Base-by-base conservation (phyloP, 768 basidiomycete species). In the Lentinula lateritia region DNA sequence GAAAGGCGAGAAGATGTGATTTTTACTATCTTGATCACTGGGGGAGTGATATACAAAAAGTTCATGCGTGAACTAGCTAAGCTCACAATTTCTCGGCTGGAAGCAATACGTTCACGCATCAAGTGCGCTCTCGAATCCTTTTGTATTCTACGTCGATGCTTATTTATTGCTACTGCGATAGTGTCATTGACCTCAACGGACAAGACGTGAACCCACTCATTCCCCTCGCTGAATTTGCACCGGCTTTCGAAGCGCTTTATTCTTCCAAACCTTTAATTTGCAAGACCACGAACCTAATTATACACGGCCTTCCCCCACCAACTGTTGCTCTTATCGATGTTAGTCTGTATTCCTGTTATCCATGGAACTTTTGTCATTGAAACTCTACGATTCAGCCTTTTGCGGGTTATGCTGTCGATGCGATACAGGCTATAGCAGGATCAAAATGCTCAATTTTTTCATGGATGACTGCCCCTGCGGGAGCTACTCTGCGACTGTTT, bases 401-500 rank as follows among this genome's bases (percentile, higher is more conserved):
- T 16, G 36, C 50, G 8, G 23, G 50, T 28, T 52, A 60, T 41
- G 59, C 59, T 32, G 28, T 60, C 32, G 59, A 60, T 5, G 34
- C 50, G 16, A 52, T 60, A 15, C 59, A 43, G 13, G 35, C 28
- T 4, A 23, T 60, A 50, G 45, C 58, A 45, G 58, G 58, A 35
- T 32, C 50, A 5, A 39, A 23, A 18, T 32, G 20, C 13, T 36
- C 50, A 1, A 35, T 60, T n/a, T 15, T 60, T 18, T 38, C 59
- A 5, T 60, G 59, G 59, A 52, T 52, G 34, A 60, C 59, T 28
- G 59, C 59, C 18, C 50, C 59, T 46, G 48, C 50, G 5, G 59
- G 59, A 41, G 34, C 59, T 18, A 16, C 23, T 7, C 48, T 60
- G 10, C 48, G 50, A 4, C 23, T 60, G 2, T 36, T 52, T 12